These are phyloP conservation scores for Cercospora zeina DNA, from an alignment of 2,329 filamentous ascomycete species.

Conservation along the genomic window DNA sequence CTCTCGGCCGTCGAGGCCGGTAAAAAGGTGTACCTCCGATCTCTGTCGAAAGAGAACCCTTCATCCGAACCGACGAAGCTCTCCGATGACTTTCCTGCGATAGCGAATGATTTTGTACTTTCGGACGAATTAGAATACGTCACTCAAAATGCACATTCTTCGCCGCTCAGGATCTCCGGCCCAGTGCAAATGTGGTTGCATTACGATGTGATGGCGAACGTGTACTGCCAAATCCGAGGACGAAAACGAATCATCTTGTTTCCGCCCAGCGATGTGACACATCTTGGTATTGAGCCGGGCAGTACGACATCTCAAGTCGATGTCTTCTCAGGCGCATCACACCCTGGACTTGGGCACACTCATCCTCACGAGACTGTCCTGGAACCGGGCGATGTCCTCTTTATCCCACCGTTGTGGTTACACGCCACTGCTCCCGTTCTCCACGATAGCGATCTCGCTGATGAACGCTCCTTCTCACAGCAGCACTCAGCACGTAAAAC, in stretches of 20 bases:
- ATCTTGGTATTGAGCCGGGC: conserved; percentile 71
- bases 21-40: conserved; percentile 71
- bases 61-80: conserved; percentile 69
- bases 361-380: conserved; percentile 68
- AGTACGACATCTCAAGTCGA: conserved; percentile 78
- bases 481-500: not conserved
- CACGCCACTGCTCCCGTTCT: conserved; percentile 68
- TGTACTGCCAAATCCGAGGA: conserved; percentile 77
- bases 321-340: conserved; percentile 56
- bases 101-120: conserved; percentile 69
- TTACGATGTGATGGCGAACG: conserved; percentile 87
- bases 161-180: conserved; percentile 75
- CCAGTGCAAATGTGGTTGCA: conserved; percentile 86
- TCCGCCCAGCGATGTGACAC: conserved; percentile 70
- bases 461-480: not conserved
- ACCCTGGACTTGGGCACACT: conserved; percentile 44
- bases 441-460: not conserved
- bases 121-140: conserved; percentile 63
- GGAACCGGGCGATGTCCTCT: conserved; percentile 72
- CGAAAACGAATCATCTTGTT: conserved; percentile 74
- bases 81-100: conserved; percentile 66
- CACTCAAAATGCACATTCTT: conserved; percentile 68
- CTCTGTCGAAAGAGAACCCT: conserved; percentile 69
- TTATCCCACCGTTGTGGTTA: conserved; percentile 80
- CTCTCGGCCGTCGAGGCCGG: conserved; percentile 61